Evolutionary conservation across 2,329 filamentous ascomycete genomes (phyloP), one percentile per base, ranked within the genome.

Genomic region (Gaeumannomyces tritici): DNA sequence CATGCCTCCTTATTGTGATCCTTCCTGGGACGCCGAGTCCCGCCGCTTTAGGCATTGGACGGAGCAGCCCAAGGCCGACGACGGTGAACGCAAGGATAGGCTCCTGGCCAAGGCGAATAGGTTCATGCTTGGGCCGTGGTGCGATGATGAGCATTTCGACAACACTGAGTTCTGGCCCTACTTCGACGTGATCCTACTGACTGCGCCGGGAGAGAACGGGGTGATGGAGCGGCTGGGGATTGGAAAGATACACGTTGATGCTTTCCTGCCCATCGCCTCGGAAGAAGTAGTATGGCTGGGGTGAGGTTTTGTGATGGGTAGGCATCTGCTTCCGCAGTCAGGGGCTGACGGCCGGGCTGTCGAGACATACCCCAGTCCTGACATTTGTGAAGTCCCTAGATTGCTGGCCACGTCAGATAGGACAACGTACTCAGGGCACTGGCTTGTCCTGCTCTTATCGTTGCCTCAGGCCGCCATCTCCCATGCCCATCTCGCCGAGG

Each of bases 221-320:
- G 31, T 56, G 8, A 60, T 63, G 42, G 60, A 63, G 57, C 57
- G 62, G 57, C 54, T 63, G 26, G 62, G 62, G 1, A 59, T 63
- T 55, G 62, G 62, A 28, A 61, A 60, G 33, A 60, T 63, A 42
- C 62, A 63, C 29, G 60, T 63, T 21, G 62, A 63, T 24, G 62
- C 60, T 11, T 62, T 62, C 55, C 33, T 58, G 27, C 55, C 61
- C 26, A 29, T 29, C 11, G 59, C 59, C 24, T 18, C 15, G 33
- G 28, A 59, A 26, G 57, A 42, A 29, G 2, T 33, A 31, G 57
- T 59, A 11, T 59, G 29, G 33, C 57, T 59, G 29, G 29, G 29
- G 29, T 31, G 29, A 31, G 29, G 29, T 1, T 31, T 31, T 31
- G 29, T 31, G 29, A 11, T 31, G 29, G 29, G 29, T 31, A 31